Evolutionary conservation across 2,329 filamentous ascomycete genomes (phyloP).

Genomic region (Botrytis byssoidea): DNA sequence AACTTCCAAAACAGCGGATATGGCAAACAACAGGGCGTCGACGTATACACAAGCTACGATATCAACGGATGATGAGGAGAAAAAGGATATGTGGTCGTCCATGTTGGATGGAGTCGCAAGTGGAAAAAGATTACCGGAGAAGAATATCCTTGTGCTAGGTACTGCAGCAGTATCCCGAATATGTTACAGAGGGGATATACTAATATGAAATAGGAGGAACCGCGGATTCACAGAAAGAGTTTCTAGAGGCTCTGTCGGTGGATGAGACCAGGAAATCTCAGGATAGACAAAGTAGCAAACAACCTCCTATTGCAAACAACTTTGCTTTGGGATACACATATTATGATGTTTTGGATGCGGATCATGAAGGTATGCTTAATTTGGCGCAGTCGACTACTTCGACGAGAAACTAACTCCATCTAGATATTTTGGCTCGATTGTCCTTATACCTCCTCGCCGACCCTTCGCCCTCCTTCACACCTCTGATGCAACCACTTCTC

Average conservation of each 20-base stretch:
- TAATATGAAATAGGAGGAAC: constrained; percentile 63
- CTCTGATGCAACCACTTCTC: constrained; percentile 79
- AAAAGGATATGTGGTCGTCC: constrained; percentile 90
- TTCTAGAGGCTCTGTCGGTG: constrained; percentile 60
- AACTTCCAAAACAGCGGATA: constrained; percentile 22
- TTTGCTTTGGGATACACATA: constrained; percentile 95
- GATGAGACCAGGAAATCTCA: constrained; percentile 44
- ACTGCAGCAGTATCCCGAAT: constrained; percentile 36
- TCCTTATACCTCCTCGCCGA: constrained; percentile 87
- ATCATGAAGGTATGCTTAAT: constrained; percentile 74
- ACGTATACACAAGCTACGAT: constrained; percentile 55
- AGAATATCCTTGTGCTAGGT: constrained; percentile 86
- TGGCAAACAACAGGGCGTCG: constrained; percentile 38
- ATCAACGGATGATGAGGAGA: constrained; percentile 55
- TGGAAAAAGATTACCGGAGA: constrained; percentile 85
- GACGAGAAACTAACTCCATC: constrained; percentile 27
- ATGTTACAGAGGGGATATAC: constrained; percentile 19
- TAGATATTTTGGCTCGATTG: constrained; percentile 85
- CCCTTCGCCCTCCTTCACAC: constrained; percentile 77
- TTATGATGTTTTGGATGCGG: constrained; percentile 88
- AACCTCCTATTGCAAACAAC: constrained; percentile 81
- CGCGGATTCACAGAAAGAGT: constrained; percentile 79
- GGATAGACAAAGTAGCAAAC: constrained; percentile 57
- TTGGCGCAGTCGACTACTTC: neutral
- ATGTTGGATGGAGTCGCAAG: constrained; percentile 90